Base-by-base conservation (phyloP, 352 stramenopile species). In the Sclerospora graminicola region DNA sequence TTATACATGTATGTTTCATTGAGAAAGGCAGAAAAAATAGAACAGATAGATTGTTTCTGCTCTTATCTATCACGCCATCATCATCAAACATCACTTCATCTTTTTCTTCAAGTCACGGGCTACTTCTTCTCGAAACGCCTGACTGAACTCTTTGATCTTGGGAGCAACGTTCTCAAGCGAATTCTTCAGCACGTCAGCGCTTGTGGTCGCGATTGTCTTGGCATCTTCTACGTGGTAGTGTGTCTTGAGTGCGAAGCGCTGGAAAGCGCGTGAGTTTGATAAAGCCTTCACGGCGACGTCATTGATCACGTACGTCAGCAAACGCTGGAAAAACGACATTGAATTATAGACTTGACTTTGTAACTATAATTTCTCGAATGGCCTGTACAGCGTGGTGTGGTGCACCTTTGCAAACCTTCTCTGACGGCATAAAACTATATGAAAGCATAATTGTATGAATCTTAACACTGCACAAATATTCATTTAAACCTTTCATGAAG, bases 261-360 rank as follows among this genome's bases (percentile, higher is more conserved):
- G 79, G 60, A 91, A 91, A 27, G 76, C 48, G 48, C 73, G 74
- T 50, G 71, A 87, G 67, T 89, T 87, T 18, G 71, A 61, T 24
- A 91, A 66, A 36, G 79, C 59, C 71, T 91, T 91, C 16, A 91
- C 76, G 13, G 79, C 79, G 41, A 87, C 73, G 56, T 91, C 79
- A 58, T 91, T 91, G 40, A 91, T 60, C 32, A 91, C 69, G 56
- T 87, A 83, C 8, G 66, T 82, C 44, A 89, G 60, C 26, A 87
- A 57, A 32, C 79, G 79, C 63, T 87, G 76, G 57, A 91, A 77
- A 60, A 91, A 88, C 23, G 76, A 88, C 76, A 84, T 83, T 37
- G 7, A n/a, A n/a, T n/a, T n/a, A n/a, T n/a, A n/a, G n/a, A n/a
- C n/a, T n/a, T n/a, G n/a, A n/a, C n/a, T n/a, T n/a, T n/a, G n/a